Conservation (phyloP, 257 asterid genomes). For the Lantana camara region DNA sequence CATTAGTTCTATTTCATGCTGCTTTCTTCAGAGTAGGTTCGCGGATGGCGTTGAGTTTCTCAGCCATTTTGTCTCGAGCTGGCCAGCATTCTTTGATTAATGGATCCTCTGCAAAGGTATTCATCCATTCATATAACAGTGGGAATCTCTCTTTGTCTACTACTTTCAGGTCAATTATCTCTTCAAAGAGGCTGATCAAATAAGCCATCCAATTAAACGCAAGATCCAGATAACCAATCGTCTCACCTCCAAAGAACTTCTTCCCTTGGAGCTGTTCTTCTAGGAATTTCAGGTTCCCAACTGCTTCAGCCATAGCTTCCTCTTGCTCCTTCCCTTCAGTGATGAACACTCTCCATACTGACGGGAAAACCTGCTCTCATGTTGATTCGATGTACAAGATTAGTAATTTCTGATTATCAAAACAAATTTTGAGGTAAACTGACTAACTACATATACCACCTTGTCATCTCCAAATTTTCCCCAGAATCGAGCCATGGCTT, state of each 20-base stretch:
- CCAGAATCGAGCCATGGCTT: conserved; percentile 71
- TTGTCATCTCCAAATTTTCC: conserved; percentile 70
- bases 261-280: conserved; percentile 57
- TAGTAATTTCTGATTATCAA: too few relatives aligned
- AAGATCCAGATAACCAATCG: conserved; percentile 64
- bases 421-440: background rate
- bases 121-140: conserved; percentile 51
- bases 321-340: conserved; percentile 45
- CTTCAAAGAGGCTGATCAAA: conserved; percentile 50
- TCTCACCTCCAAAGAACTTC: conserved; percentile 62
- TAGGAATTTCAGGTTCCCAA: conserved; percentile 39
- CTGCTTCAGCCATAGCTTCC: conserved; percentile 39
- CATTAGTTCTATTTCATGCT: conserved; percentile 32
- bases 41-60: conserved; percentile 43
- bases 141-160: conserved; percentile 51
- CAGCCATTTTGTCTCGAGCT: conserved; percentile 57
- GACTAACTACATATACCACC: conserved; percentile 46
- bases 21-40: conserved; percentile 36
- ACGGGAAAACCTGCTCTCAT: conserved; percentile 45
- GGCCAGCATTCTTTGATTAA: conserved; percentile 58
- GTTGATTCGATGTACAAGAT: too few relatives aligned
- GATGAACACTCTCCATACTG: conserved; percentile 38
- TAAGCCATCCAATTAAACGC: conserved; percentile 55
- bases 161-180: conserved; percentile 40
- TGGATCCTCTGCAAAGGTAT: conserved; percentile 45